These are phyloP conservation scores for Plantago rigida DNA, from an alignment of 305 asterid genomes.

Conservation along the genomic window DNA sequence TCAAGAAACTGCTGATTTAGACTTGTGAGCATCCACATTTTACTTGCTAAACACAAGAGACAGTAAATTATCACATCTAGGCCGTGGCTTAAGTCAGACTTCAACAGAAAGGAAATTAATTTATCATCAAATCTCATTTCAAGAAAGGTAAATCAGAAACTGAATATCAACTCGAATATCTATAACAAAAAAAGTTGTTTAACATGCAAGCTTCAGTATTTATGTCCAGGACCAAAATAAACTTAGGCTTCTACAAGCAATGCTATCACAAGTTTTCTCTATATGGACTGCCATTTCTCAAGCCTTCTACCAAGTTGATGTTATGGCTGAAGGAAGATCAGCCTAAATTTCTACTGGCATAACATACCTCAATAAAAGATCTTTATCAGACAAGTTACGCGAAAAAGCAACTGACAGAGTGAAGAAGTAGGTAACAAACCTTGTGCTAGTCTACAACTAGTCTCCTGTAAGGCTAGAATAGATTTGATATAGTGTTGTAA, in stretches of 20 bases:
- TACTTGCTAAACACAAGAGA: too few species aligned
- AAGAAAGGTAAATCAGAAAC: background rate
- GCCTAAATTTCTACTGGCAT: background rate
- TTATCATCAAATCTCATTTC: conserved; percentile 4
- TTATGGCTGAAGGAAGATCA: conserved; percentile 8
- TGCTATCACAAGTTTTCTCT: conserved; percentile 1
- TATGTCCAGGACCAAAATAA: background rate
- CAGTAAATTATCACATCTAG: too few species aligned
- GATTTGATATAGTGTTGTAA: conserved; percentile 81
- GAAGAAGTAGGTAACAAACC: conserved; percentile 35
- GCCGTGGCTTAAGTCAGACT: too few species aligned
- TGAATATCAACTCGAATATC: too few species aligned
- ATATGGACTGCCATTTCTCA: conserved; percentile 13
- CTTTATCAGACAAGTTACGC: too few species aligned
- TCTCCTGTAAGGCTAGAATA: conserved; percentile 81
- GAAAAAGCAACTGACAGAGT: too few species aligned
- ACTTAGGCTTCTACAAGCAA: background rate
- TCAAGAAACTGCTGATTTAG: too few species aligned
- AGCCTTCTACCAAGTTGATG: conserved; percentile 9
- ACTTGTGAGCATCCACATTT: too few species aligned
- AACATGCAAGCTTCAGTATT: background rate
- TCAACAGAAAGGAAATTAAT: too few species aligned
- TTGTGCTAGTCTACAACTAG: conserved; percentile 59
- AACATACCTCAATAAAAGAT: too few species aligned
- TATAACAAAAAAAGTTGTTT: too few species aligned